Evolutionary conservation across 495 filamentous ascomycete species (phyloP).

Genomic region (Annulohypoxylon moriforme): DNA sequence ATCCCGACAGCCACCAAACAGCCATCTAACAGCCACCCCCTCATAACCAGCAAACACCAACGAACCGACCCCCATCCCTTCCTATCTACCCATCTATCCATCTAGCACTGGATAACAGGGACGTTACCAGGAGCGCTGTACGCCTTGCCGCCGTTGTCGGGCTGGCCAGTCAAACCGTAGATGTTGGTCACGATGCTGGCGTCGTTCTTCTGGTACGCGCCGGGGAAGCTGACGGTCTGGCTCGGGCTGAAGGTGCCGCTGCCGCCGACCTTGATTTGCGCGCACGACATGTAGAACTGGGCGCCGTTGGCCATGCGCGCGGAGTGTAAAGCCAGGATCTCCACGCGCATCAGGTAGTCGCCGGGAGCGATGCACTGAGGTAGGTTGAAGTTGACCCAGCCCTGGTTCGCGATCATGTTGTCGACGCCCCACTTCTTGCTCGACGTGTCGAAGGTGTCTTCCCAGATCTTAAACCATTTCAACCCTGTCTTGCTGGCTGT

Average conservation of each 20-base stretch:
- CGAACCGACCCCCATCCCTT: neutral
- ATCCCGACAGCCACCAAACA: neutral
- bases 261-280: constrained; percentile 65
- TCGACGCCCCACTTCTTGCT: constrained; percentile 66
- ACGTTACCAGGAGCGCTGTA: constrained; percentile 59
- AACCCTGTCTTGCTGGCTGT: constrained; percentile 55
- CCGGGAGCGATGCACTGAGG: constrained; percentile 61
- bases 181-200: constrained; percentile 66
- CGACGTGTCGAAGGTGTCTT: constrained; percentile 59
- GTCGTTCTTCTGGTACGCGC: constrained; percentile 62
- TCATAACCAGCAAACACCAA: neutral
- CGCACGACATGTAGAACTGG: constrained; percentile 68
- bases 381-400: constrained; percentile 61
- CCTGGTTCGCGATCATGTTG: constrained; percentile 60
- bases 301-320: constrained; percentile 58
- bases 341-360: constrained; percentile 67
- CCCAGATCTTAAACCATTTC: constrained; percentile 65
- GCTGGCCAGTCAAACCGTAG: constrained; percentile 60
- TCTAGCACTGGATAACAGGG: constrained; percentile 56
- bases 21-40: neutral
- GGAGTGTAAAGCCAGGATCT: constrained; percentile 65
- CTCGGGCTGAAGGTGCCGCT: constrained; percentile 57
- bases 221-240: constrained; percentile 66
- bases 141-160: constrained; percentile 59
- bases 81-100: neutral